These are phyloP conservation scores for Sugiyamaella grinbergsii DNA, from an alignment of 1,139 yeast genomes.

Conservation along the genomic window DNA sequence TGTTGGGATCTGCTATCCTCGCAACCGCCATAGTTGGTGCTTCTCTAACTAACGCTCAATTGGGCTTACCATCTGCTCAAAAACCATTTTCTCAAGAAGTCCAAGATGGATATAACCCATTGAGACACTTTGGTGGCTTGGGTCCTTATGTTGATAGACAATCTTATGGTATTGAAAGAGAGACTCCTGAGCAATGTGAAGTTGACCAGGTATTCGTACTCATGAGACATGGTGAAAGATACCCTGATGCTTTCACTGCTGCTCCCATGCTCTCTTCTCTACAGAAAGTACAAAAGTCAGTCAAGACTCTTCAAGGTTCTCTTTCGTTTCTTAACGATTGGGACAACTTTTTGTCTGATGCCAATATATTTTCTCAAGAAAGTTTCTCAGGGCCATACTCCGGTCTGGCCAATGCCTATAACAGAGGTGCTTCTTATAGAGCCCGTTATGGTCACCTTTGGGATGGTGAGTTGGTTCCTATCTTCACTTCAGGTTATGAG, in stretches of 20 bases:
- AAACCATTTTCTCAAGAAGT: conserved; percentile 38
- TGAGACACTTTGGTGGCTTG: conserved; percentile 47
- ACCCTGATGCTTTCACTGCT: conserved; percentile 45
- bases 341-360: conserved; percentile 40
- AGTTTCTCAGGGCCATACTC: conserved; percentile 42
- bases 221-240: conserved; percentile 76
- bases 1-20: neutral
- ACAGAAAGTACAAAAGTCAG: conserved; percentile 25
- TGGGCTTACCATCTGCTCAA: conserved; percentile 16
- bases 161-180: conserved; percentile 49
- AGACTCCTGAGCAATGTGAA: conserved; percentile 53
- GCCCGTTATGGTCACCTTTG: conserved; percentile 44
- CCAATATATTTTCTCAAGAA: conserved; percentile 37
- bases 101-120: conserved; percentile 38
- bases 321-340: conserved; percentile 46
- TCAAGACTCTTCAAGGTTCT: conserved; percentile 39
- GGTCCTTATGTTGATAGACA: conserved; percentile 50
- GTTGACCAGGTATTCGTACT: conserved; percentile 67
- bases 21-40: conserved; percentile 4
- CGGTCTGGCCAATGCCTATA: conserved; percentile 40
- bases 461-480: conserved; percentile 42
- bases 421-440: conserved; percentile 41
- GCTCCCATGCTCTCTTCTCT: conserved; percentile 26
- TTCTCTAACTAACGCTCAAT: conserved; percentile 17
- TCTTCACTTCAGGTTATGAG: conserved; percentile 46